Evolutionary conservation across 2,329 filamentous ascomycete genomes (phyloP), one percentile per base, ranked within the genome.

Genomic region (Rhinocladiella similis): DNA sequence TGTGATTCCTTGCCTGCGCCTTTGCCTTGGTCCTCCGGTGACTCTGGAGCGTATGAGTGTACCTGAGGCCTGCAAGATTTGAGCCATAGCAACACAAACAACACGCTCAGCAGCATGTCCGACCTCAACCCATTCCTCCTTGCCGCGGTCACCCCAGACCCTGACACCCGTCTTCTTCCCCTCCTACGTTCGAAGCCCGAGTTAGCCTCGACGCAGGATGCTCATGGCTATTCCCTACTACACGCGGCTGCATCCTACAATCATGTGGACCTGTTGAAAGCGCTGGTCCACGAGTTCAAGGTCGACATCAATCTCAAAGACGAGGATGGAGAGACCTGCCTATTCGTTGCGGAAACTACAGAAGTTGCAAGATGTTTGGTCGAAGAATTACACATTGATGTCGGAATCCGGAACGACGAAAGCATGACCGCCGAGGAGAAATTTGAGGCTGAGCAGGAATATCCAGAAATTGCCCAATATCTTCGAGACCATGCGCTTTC

Each of bases 221-320:
- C 88, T 57, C 89, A 97, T 68, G 94, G 94, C 67, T 99, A 99
- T 77, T 96, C 91, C 46, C 84, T 97, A 22, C 78, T 97, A 47
- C 94, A 99, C 73, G 94, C 94, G 50, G 91, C 93, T 14, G 87
- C 90, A 16, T 97, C 92, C 65, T 99, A 97, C 80, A 89, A 88
- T 70, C 92, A 97, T 70, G 76, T 90, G 35, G 83, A 89, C 53
- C 85, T 99, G 14, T 81, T 97, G 14, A 87, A 89, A 39, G 74
- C 84, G 0, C 81, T 99, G 5, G 80, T 96, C 25, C 79, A 79
- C 46, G 89, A 93, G 33, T 90, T 92, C 73, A 75, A 85, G 12
- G 92, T 93, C 20, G 79, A 92, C 58, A 83, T 91, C 47, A 87
- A 97, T 70, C 77, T 97, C 50, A 83, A 83, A 63, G 94, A 99